Evolutionary conservation across 345 rosid species (phyloP), one percentile per base, ranked within the genome.

Genomic region (Syzygium jambos): DNA sequence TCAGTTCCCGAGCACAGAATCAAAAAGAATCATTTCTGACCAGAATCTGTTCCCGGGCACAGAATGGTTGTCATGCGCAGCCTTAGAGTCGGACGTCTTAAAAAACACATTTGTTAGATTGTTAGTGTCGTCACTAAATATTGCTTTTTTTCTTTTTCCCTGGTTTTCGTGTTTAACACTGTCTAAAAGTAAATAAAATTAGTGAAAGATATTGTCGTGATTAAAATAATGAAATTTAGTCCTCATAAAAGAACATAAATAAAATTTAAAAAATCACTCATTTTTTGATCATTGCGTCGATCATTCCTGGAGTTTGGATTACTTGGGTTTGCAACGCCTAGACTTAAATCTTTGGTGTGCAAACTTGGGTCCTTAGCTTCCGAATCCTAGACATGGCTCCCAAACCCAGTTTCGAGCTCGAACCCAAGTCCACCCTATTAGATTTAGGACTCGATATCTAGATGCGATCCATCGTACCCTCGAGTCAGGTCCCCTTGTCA

Each of bases 91-190:
- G 6, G 55, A 16, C 19, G 38, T 12, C 30, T 29, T 8, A 29
- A 29, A n/a, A 29, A n/a, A 63, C 9, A 63, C 17, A 63, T 29
- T 63, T 14, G 17, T 14, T 13, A 13, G 73, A 61, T 14, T 6
- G 77, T 63, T 63, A 14, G 4, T n/a, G 6, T 1, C 38, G 7
- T 14, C 8, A 14, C 2, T 7, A 61, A 61, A 61, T n/a, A n/a
- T 13, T 1, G 1, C 9, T 3, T 61, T n/a, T 34, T n/a, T 61
- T n/a, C 13, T 61, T 8, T 27, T 12, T 5, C 0, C 4, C 0
- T 13, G 0, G 4, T 61, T n/a, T 61, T 61, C 73, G n/a, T 13
- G 73, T 61, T 61, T 61, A 61, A n/a, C 4, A 6, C 14, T 0
- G 9, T 61, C 73, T n/a, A 6, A n/a, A 61, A n/a, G 7, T 27